Conservation (phyloP, 2,329 filamentous ascomycete species). For the Ophiosphaerella herpotricha region DNA sequence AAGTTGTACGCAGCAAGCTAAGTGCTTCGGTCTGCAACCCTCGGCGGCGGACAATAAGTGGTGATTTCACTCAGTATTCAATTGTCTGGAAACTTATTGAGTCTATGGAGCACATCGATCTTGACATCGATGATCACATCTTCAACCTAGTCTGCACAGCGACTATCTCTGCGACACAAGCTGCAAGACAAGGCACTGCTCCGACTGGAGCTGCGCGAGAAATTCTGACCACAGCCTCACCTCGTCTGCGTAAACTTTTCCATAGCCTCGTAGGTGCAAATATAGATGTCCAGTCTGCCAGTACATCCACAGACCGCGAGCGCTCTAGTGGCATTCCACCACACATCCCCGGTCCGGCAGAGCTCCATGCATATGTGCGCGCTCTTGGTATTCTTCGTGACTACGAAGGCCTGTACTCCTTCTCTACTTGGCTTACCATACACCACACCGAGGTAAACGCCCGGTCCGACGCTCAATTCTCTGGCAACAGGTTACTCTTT, state of each 20-base stretch:
- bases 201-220: constrained; percentile 12
- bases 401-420: constrained; percentile 59
- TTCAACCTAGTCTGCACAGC: constrained; percentile 42
- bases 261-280: constrained; percentile 27
- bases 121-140: constrained; percentile 41
- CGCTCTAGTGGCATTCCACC: constrained; percentile 36
- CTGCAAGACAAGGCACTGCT: constrained; percentile 14
- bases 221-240: constrained; percentile 21
- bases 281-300: constrained; percentile 11
- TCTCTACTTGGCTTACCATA: constrained; percentile 62
- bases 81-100: constrained; percentile 30
- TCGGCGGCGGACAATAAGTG: constrained; percentile 1
- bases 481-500: constrained; percentile 34
- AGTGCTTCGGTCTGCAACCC: not conserved
- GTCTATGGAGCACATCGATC: constrained; percentile 29
- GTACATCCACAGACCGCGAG: not conserved
- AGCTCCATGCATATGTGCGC: constrained; percentile 65
- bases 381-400: constrained; percentile 66
- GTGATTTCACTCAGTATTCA: constrained; percentile 23
- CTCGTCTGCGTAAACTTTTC: constrained; percentile 33
- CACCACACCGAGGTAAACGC: constrained; percentile 33
- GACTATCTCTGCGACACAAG: constrained; percentile 34
- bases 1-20: constrained; percentile 18
- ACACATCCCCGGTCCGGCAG: constrained; percentile 52
- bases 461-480: constrained; percentile 29